phyloP scores from a whole-genome alignment of 1,284 basidiomycete genomes.

The Entoloma clypeatum region DNA sequence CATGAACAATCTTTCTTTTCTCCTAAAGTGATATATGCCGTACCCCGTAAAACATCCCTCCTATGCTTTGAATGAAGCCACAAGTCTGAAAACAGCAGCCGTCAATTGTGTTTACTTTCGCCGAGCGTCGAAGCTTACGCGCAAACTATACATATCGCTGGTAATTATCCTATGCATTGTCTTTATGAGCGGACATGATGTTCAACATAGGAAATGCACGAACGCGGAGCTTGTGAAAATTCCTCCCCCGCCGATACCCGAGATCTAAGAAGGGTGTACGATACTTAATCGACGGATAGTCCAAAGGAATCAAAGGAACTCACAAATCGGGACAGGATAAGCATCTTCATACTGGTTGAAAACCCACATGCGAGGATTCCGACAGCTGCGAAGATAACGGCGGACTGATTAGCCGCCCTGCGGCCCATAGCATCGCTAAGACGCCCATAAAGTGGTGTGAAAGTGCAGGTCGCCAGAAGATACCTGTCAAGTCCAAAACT shows the following conservation, averaged over 20 bases:
- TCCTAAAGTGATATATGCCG: constrained; percentile 18
- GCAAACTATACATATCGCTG: constrained; percentile 66
- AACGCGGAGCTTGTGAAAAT: constrained; percentile 58
- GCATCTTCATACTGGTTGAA: constrained; percentile 60
- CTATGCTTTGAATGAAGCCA: constrained; percentile 62
- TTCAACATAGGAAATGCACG: constrained; percentile 18
- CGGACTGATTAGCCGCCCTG: constrained; percentile 58
- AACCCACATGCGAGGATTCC: constrained; percentile 69
- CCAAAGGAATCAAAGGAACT: constrained; percentile 23
- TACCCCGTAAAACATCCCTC: constrained; percentile 60
- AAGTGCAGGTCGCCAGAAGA: constrained; percentile 64
- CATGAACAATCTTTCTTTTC: not conserved
- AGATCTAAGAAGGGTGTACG: constrained; percentile 36
- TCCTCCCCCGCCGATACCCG: constrained; percentile 71
- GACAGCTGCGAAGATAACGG: constrained; percentile 55
- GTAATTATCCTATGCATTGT: constrained; percentile 49
- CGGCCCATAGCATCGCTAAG: constrained; percentile 72
- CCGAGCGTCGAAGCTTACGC: constrained; percentile 37
- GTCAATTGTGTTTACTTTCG: not conserved
- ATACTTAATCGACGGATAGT: constrained; percentile 1
- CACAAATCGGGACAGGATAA: constrained; percentile 69
- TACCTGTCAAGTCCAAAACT: constrained; percentile 37
- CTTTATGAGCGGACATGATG: not conserved
- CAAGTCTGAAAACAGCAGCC: constrained; percentile 44
- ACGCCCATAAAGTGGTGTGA: constrained; percentile 70